These are phyloP conservation scores for Trametopsis cervina DNA, from an alignment of 768 basidiomycete species.

Conservation along the genomic window DNA sequence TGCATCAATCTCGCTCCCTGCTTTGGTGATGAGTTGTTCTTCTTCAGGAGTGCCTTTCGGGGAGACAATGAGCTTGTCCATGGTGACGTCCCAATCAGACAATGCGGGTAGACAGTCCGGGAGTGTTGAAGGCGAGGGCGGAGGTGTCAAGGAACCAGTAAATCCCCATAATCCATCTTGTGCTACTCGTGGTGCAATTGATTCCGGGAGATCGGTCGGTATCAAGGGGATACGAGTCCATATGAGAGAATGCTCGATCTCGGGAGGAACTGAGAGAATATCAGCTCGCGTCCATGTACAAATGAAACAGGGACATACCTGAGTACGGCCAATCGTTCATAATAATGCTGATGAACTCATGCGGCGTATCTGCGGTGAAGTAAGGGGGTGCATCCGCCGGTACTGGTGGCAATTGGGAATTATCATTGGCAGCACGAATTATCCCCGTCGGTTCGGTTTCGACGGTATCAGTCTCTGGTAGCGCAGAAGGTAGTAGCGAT, in stretches of 20 bases:
- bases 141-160: conserved; percentile 48
- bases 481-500: conserved; percentile 48
- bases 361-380: conserved; percentile 58
- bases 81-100: conserved; percentile 63
- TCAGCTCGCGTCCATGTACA: no score
- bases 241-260: conserved; percentile 68
- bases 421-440: not conserved
- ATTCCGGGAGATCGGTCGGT: conserved; percentile 45
- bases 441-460: not conserved
- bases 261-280: conserved; percentile 57
- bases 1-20: conserved; percentile 49
- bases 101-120: conserved; percentile 53
- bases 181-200: conserved; percentile 49
- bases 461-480: conserved; percentile 27
- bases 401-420: conserved; percentile 17
- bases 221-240: conserved; percentile 75
- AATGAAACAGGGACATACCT: no score
- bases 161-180: conserved; percentile 83
- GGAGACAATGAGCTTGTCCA: conserved; percentile 52
- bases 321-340: conserved; percentile 90
- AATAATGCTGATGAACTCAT: conserved; percentile 58
- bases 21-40: conserved; percentile 39
- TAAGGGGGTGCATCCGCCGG: conserved; percentile 40
- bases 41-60: conserved; percentile 45
- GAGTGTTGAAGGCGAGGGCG: conserved; percentile 54